Conservation (phyloP, 129 eudicot species). For the Flaveria robusta region DNA sequence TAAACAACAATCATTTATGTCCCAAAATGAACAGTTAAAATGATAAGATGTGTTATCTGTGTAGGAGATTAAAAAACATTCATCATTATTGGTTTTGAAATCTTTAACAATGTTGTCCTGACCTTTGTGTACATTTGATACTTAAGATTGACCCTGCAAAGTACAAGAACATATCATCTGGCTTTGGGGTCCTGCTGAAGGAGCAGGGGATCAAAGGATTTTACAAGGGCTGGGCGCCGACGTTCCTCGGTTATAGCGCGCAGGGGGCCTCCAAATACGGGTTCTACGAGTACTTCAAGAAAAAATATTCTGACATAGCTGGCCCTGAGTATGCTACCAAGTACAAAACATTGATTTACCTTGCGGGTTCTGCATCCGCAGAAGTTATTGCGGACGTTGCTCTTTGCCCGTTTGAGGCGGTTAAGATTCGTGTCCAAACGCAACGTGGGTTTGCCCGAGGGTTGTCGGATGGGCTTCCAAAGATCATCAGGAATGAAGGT, state of each 20-base stretch:
- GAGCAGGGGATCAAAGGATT: conserved; percentile 82
- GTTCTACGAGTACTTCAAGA: conserved; percentile 85
- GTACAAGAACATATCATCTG: conserved; percentile 72
- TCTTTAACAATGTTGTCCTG: too few relatives aligned
- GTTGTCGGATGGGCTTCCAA: conserved; percentile 77
- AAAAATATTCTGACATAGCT: conserved; percentile 71
- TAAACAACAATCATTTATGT: too few relatives aligned
- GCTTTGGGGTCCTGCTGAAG: conserved; percentile 69
- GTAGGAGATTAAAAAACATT: too few relatives aligned
- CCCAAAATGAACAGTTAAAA: too few relatives aligned
- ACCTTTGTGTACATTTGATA: background rate
- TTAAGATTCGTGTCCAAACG: conserved; percentile 93
- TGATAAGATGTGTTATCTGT: too few relatives aligned
- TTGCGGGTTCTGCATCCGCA: conserved; percentile 91
- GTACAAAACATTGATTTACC: conserved; percentile 79
- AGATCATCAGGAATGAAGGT: conserved; percentile 74
- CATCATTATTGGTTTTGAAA: too few relatives aligned
- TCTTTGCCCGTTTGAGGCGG: conserved; percentile 91
- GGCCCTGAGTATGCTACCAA: conserved; percentile 86
- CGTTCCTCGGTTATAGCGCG: conserved; percentile 74
- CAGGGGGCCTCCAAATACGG: conserved; percentile 89
- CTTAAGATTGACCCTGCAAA: conserved; percentile 80
- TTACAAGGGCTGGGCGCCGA: conserved; percentile 92
- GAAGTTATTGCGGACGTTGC: conserved; percentile 81
- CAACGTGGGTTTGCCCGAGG: conserved; percentile 88